Percentiles rank a stretch among this genome's conserved stretches.
Conservation (phyloP, 371 early-diverging fungal species). For the Apophysomyces elegans region DNA sequence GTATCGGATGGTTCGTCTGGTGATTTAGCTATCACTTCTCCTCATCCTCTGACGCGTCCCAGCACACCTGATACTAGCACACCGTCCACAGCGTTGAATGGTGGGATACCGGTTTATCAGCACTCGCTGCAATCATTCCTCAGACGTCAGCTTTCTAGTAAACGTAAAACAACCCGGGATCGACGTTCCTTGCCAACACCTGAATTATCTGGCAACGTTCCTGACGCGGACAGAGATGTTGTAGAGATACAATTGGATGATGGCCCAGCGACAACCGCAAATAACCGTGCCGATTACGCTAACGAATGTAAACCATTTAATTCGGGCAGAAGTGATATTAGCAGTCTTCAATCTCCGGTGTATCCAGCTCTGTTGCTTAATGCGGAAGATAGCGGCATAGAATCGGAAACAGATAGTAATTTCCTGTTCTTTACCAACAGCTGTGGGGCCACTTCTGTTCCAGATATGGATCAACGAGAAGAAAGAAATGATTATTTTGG, state of each 20-base stretch:
- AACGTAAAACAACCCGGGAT: constrained; percentile 16
- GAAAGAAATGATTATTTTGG: constrained; percentile 12
- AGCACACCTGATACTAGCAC: constrained; percentile 9
- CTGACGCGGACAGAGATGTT: constrained; percentile 33
- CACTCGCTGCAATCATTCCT: constrained; percentile 28
- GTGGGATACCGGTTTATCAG: constrained; percentile 22
- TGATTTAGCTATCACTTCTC: constrained; percentile 6
- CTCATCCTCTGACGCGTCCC: constrained; percentile 6
- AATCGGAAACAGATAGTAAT: neutral
- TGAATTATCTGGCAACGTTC: constrained; percentile 2
- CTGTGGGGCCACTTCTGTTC: constrained; percentile 10
- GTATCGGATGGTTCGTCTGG: constrained; percentile 24
- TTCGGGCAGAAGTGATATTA: neutral
- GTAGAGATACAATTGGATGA: constrained; percentile 32
- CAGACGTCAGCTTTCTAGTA: constrained; percentile 25
- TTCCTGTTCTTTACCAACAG: neutral
- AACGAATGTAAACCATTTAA: neutral
- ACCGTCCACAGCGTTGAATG: neutral
- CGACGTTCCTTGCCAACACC: constrained; percentile 9
- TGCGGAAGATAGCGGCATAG: constrained; percentile 14
- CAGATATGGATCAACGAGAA: constrained; percentile 1
- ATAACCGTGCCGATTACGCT: neutral
- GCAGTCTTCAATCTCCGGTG: constrained; percentile 11
- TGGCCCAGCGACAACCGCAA: neutral
- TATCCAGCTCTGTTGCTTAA: constrained; percentile 27